A percentile compares a stretch with the other conserved stretches of the same genome.
Evolutionary conservation across 202 grass and related monocot species (phyloP).

Genomic region (Zoysia matrella): DNA sequence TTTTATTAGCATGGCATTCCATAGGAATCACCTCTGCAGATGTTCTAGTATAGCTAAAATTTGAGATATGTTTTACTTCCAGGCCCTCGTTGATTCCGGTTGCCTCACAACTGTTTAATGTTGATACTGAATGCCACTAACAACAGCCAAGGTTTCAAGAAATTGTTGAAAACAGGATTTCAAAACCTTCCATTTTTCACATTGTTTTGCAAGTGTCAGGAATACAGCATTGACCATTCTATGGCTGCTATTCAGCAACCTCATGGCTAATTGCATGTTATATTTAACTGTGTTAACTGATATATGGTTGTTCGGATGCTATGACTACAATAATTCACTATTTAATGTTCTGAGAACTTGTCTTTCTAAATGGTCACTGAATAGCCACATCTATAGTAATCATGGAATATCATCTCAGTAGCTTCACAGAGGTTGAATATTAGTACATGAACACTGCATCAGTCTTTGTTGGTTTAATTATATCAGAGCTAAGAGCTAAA

Average conservation of each 20-base stretch:
- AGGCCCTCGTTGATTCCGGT: neutral
- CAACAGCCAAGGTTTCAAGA: no score
- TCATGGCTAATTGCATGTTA: constrained; percentile 1
- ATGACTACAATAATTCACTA: constrained; percentile 14
- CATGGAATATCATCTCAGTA: constrained; percentile 5
- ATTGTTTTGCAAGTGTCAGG: neutral
- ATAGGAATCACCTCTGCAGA: constrained; percentile 11
- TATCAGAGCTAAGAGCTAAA: neutral
- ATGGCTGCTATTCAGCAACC: constrained; percentile 5
- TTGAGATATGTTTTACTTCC: constrained; percentile 33
- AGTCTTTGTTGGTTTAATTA: neutral
- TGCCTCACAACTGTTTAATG: constrained; percentile 2
- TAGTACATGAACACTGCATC: constrained; percentile 10
- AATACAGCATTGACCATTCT: constrained; percentile 9
- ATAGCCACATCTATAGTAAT: constrained; percentile 23
- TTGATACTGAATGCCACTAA: neutral
- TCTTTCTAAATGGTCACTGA: constrained; percentile 21
- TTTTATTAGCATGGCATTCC: constrained; percentile 28
- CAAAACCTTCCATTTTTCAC: constrained; percentile 3
- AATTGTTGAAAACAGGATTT: constrained; percentile 8
- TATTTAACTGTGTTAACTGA: constrained; percentile 23
- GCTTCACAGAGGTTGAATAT: neutral
- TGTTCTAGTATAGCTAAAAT: constrained; percentile 30
- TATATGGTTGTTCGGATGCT: neutral
- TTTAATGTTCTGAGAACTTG: constrained; percentile 20